Evolutionary conservation across 2,329 filamentous ascomycete genomes (phyloP).

Genomic region (Clarireedia paspali): DNA sequence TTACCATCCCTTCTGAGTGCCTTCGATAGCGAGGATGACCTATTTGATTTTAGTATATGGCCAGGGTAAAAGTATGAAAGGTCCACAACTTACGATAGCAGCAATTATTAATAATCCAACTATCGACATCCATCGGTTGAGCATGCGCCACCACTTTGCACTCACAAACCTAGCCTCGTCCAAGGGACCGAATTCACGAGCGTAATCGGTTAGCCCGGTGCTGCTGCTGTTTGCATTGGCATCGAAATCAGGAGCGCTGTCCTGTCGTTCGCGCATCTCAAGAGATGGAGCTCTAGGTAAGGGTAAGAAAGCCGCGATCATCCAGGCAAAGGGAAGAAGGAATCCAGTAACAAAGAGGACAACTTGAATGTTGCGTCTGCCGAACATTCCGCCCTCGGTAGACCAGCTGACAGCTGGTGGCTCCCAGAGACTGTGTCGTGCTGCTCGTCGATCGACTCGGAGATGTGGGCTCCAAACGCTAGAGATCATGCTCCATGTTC

Average conservation of each 20-base stretch:
- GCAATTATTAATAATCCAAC: conserved; percentile 47
- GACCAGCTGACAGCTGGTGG: conserved; percentile 64
- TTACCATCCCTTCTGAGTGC: conserved; percentile 19
- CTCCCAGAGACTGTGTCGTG: conserved; percentile 58
- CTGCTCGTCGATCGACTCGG: conserved; percentile 51
- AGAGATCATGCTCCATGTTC: conserved; percentile 46
- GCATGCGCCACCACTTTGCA: conserved; percentile 56
- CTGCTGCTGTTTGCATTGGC: conserved; percentile 13
- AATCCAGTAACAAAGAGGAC: conserved; percentile 71
- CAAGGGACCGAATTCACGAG: conserved; percentile 23
- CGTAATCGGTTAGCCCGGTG: conserved; percentile 20
- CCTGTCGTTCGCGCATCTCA: conserved; percentile 41
- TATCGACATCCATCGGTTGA: conserved; percentile 54
- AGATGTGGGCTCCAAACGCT: conserved; percentile 70
- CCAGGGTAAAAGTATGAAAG: not conserved
- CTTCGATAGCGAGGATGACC: conserved; percentile 24
- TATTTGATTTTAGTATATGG: conserved; percentile 10
- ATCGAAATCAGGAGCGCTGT: conserved; percentile 25
- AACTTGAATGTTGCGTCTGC: conserved; percentile 66
- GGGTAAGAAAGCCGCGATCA: conserved; percentile 68
- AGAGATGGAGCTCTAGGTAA: conserved; percentile 51
- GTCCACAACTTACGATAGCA: conserved; percentile 40
- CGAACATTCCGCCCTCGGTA: conserved; percentile 50
- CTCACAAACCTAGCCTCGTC: conserved; percentile 38
- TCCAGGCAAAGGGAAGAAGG: conserved; percentile 73